These are phyloP conservation scores for Stereocaulon alpinum DNA, from an alignment of 495 filamentous ascomycete species.

Conservation along the genomic window DNA sequence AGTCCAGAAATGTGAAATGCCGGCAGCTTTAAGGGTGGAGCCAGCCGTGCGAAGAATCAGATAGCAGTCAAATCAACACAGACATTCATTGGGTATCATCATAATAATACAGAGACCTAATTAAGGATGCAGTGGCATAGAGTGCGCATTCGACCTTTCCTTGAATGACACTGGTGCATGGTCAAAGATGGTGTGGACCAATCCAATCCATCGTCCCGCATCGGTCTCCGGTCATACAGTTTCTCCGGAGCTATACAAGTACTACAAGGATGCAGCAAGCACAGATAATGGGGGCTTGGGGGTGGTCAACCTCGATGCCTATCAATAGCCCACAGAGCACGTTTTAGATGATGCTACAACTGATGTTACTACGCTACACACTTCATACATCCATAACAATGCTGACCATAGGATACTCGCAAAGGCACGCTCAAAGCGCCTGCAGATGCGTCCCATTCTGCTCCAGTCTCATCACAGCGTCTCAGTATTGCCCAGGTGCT, in stretches of 20 bases:
- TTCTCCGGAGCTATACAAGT: not conserved
- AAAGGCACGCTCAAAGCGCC: not conserved
- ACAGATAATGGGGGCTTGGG: not conserved
- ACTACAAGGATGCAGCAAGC: not conserved
- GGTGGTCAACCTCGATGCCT: not conserved
- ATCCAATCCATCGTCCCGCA: constrained; percentile 1
- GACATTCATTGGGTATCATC: constrained; percentile 2
- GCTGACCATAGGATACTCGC: not conserved
- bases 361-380: constrained; percentile 2
- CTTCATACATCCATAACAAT: not conserved
- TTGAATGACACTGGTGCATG: not conserved
- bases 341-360: not conserved
- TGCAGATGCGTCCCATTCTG: not conserved
- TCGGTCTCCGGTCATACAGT: not conserved
- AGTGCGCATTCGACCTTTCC: not conserved
- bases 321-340: not conserved
- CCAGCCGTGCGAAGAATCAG: not conserved
- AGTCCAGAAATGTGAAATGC: constrained; percentile 5
- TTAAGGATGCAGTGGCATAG: not conserved
- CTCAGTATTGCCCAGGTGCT: constrained; percentile 23
- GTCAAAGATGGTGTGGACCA: constrained; percentile 1
- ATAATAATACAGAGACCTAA: constrained; percentile 6
- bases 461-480: not conserved
- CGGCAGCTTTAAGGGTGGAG: constrained; percentile 1
- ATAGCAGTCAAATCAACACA: constrained; percentile 4